Base-by-base conservation (phyloP, 2,329 filamentous ascomycete species). In the Aureobasidium namibiae region DNA sequence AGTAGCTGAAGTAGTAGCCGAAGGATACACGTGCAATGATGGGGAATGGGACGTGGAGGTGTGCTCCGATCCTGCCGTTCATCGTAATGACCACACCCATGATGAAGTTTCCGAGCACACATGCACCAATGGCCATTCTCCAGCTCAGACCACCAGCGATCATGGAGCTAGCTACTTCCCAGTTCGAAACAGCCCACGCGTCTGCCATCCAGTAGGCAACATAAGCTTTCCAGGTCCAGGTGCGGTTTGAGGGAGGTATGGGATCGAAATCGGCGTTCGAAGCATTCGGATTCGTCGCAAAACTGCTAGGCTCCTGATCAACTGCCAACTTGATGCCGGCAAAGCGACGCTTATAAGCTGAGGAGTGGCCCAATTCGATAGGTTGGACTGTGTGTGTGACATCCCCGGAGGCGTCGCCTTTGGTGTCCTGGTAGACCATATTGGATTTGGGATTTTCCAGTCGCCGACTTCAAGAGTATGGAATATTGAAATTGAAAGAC, bases 1-100 rank as follows among this genome's bases (percentile, higher is more conserved):
- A 69, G 65, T 82, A 82, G 24, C 76, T 78, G 50, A 80, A 79
- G 73, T 76, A 81, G 66, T 82, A 80, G 0, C 80, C 81, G 77
- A 79, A 83, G 50, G 76, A 77, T 5, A 79, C 78, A 39, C 81
- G 75, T 0, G 78, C 76, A 33, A 82, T 74, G 18, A 83, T 79
- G 0, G 80, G 79, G 63, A 82, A 83, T 0, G 79, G 78, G 7
- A 77, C 74, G 65, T 82, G 78, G 66, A 81, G 77, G 63, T 72
- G 72, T n/a, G 73, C 71, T 31, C 74, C 76, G 23, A 83, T 75
- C 16, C 80, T 78, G 29, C 83, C 80, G 63, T 70, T 68, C 13
- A 80, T 79, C 44, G 86, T 85, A 13, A 62, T 61, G 3, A 63
- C 63, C 23, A 63, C 21, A 54, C 62, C 65, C 6, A 66, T 63